Base-by-base conservation (phyloP, 2,329 filamentous ascomycete species). In the Byssothecium circinans region DNA sequence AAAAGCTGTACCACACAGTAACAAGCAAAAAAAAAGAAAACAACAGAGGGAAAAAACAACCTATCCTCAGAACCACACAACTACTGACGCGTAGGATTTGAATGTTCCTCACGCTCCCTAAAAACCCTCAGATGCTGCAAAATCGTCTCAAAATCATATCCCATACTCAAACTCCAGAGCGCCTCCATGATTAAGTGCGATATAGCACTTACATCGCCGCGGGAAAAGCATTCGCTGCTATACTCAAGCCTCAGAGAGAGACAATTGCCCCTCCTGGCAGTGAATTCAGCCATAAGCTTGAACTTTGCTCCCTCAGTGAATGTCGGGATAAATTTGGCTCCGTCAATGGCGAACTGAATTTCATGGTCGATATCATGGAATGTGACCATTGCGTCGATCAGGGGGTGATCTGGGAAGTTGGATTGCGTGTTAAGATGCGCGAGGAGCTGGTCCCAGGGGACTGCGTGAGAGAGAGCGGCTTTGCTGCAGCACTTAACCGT, bases 271-370 rank as follows among this genome's bases (percentile, higher is more conserved):
- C 17, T 32, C 1, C 15, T 25, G 4, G 33, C 46, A 2, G 36
- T 40, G 33, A 53, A 64, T 44, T 64, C 60, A 19, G 48, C 53
- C 53, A 64, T 52, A 18, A 60, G 19, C 29, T 45, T 49, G 44
- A 64, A 64, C 32, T 64, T 64, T 14, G 60, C 38, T 2, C 60
- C 60, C 10, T 55, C 35, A 3, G 56, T 33, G 46, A 46, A 57
- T 6, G 49, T 49, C 3, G 27, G 20, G n/a, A 48, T 17, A 6
- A 43, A 41, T 14, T 46, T 27, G 4, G 50, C 43, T 14, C 52
- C 59, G 3, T 42, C 19, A 10, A 58, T 45, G 1, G 45, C 12
- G 15, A 54, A 40, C 14, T 14, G 7, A 10, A 39, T 22, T 8
- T 18, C 33, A 7, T 36, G 14, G 11, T 10, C n/a, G 15, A 3